Percentiles rank a stretch among this genome's conserved stretches.
These are phyloP conservation scores for Clathrus columnatus DNA, from an alignment of 768 basidiomycete genomes.

Conservation along the genomic window DNA sequence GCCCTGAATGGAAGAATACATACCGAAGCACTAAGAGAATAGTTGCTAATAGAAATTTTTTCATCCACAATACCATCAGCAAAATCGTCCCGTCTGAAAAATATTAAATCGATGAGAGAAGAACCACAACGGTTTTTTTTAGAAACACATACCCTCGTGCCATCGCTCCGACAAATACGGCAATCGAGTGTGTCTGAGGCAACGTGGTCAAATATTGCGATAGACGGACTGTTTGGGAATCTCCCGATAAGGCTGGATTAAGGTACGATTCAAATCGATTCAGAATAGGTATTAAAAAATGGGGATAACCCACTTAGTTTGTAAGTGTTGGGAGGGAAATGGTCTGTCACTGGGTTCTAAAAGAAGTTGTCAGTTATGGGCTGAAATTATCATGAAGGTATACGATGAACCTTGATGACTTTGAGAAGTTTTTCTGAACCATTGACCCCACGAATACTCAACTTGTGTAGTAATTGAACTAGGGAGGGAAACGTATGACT, in stretches of 20 bases:
- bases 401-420: conserved; percentile 73
- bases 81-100: conserved; percentile 70
- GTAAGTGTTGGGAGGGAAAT: conserved; percentile 89
- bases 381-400: conserved; percentile 2
- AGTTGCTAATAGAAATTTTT: conserved; percentile 95
- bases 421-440: conserved; percentile 95
- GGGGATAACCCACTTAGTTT: conserved; percentile 76
- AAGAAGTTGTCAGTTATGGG: conserved; percentile 1
- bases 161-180: conserved; percentile 98
- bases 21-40: conserved; percentile 65
- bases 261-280: background rate
- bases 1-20: conserved; percentile 10
- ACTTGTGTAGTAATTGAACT: conserved; percentile 96
- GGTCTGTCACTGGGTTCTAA: conserved; percentile 90
- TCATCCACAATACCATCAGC: conserved; percentile 92
- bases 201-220: conserved; percentile 79
- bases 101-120: background rate
- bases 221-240: conserved; percentile 72
- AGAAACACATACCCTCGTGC: conserved; percentile 57
- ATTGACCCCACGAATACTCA: conserved; percentile 92
- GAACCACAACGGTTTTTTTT: background rate
- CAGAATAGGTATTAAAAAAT: background rate
- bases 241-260: conserved; percentile 75
- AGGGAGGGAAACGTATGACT: conserved; percentile 4
- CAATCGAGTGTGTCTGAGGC: conserved; percentile 81